Conservation (phyloP, 768 basidiomycete species). For the Boletus coccyginus region DNA sequence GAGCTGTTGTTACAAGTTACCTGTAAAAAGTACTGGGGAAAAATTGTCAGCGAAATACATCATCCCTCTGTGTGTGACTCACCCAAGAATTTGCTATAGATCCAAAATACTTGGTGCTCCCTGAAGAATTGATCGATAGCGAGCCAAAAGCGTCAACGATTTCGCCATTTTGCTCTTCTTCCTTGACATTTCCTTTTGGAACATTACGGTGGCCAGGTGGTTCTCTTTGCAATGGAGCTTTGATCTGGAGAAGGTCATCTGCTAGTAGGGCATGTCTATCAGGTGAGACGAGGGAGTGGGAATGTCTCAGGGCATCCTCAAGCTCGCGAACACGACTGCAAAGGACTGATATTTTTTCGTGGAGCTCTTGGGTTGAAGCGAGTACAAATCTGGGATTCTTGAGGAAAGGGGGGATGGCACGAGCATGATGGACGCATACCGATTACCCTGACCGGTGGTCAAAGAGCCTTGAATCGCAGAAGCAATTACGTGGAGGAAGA, state of each 20-base stretch:
- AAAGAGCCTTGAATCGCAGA: conserved; percentile 53
- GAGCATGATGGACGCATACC: conserved; percentile 38
- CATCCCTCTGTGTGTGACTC: background rate
- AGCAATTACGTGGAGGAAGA: conserved; percentile 18
- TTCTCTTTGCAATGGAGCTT: conserved; percentile 74
- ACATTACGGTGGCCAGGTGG: conserved; percentile 41
- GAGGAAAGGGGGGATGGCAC: background rate
- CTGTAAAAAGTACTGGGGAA: conserved; percentile 67
- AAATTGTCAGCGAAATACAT: conserved; percentile 2
- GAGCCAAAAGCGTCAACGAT: conserved; percentile 80
- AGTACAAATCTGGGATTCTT: conserved; percentile 59
- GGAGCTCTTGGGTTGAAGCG: conserved; percentile 76
- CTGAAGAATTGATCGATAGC: conserved; percentile 67
- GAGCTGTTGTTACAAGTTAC: conserved; percentile 32
- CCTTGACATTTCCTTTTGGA: conserved; percentile 42
- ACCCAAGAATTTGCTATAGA: conserved; percentile 79
- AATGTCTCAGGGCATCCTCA: conserved; percentile 63
- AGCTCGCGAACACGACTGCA: conserved; percentile 72
- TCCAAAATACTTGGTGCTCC: conserved; percentile 74
- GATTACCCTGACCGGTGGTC: conserved; percentile 80
- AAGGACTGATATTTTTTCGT: conserved; percentile 77
- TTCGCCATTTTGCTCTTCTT: conserved; percentile 64
- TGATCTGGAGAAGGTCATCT: conserved; percentile 72
- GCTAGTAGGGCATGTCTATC: conserved; percentile 66
- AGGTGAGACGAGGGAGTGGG: conserved; percentile 55